Evolutionary conservation across 208 protist genomes (phyloP).

Genomic region (Acanthamoeba lenticulata): DNA sequence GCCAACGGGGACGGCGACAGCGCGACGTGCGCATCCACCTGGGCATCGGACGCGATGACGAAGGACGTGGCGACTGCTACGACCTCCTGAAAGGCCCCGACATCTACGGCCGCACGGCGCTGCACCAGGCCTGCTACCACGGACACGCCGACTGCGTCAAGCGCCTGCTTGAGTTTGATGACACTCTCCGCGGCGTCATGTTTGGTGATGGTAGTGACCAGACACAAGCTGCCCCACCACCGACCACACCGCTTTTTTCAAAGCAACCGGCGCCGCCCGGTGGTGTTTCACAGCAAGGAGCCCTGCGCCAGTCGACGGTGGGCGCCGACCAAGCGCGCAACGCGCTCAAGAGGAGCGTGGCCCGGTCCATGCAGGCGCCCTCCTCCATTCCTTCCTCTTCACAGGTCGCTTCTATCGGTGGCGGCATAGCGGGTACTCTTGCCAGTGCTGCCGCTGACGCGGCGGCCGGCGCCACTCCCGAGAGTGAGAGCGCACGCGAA

Average conservation of each 20-base stretch:
- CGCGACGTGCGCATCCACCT: constrained; percentile 29
- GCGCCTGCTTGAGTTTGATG: constrained; percentile 43
- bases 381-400: neutral
- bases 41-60: constrained; percentile 30
- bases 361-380: neutral
- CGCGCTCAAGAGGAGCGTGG: neutral
- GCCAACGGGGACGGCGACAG: neutral
- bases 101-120: constrained; percentile 28
- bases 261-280: neutral
- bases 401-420: too few species aligned
- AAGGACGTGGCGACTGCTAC: constrained; percentile 53
- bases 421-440: neutral
- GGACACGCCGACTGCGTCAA: constrained; percentile 5
- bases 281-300: too few species aligned
- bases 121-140: constrained; percentile 36
- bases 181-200: constrained; percentile 8
- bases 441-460: neutral
- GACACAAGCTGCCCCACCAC: neutral
- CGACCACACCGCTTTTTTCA: neutral
- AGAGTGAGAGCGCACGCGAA: neutral
- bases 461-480: neutral
- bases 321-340: neutral
- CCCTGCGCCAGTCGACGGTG: neutral
- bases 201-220: neutral
- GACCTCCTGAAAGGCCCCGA: constrained; percentile 30